Evolutionary conservation across 805 yeast species (phyloP), one percentile per base, ranked within the genome.

Genomic region (Nematodospora valgi): DNA sequence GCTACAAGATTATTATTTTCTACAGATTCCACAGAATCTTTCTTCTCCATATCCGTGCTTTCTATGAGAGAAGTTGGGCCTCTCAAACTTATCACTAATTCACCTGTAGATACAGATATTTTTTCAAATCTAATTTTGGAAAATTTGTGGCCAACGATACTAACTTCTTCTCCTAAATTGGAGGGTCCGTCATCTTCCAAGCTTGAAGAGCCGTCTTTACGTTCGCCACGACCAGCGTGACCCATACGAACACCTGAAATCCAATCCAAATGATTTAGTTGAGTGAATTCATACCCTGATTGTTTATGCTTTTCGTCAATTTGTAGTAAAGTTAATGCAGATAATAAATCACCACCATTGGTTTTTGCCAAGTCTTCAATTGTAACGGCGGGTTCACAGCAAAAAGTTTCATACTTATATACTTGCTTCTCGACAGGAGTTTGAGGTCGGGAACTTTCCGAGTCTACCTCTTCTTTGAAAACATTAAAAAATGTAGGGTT

Each of bases 131-230:
- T 64, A 3, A 93, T 73, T 46, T 83, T 86, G 1, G 96, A 95
- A 53, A 89, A 88, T 47, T 85, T 86, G 47, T 82, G 88, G 2
- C 96, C 95, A 5, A 88, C 87, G 12, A 76, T 67, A 44, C 94
- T 82, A 2, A 93, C 88, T 56, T 91, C 98, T 56, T 89, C 96
- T 5, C 96, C 96, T 17, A 91, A 58, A 50, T 86, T 87, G 16
- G 80, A 62, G 0, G 79, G 75, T 5, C 59, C 64, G 23, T 55
- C 59, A 11, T 53, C 60, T 6, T 48, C 42, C 12, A 19, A 16
- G 2, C 25, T 27, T 5, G 32, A 23, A 8, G 28, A 13, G 6
- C 37, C 27, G 22, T 32, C 23, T 8, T 31, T 28, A 6, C 35
- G 28, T 21, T 69, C 63, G 6, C 55, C 49, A 37, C 64, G 61